Conservation (phyloP, 164 flowering plant genomes). For the Piper betle region DNA sequence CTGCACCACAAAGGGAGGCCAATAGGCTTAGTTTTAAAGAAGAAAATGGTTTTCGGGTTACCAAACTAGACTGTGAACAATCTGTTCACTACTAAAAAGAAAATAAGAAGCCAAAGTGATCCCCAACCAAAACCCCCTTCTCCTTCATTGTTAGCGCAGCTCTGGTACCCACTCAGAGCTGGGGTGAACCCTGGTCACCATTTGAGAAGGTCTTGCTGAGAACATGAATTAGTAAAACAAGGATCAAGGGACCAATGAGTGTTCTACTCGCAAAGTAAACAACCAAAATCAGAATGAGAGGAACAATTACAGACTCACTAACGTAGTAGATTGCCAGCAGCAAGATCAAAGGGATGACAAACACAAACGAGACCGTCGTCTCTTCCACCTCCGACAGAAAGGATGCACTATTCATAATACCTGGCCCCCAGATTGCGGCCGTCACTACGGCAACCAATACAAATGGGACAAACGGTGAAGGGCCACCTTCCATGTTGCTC, state of each 20-base stretch:
- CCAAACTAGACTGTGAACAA: constrained; percentile 2
- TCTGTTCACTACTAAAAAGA: constrained; percentile 1
- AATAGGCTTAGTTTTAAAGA: no score
- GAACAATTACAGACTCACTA: constrained; percentile 4
- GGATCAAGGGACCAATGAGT: constrained; percentile 10
- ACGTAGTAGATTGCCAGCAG: constrained; percentile 3
- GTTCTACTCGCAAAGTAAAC: constrained; percentile 2
- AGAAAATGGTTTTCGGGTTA: no score
- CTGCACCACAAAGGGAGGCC: no score
- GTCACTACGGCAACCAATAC: constrained; percentile 22
- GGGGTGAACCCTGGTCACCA: background rate
- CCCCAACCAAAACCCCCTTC: constrained; percentile 8
- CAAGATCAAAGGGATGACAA: constrained; percentile 7
- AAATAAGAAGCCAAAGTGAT: constrained; percentile 3
- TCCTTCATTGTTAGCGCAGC: background rate
- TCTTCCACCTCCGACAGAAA: constrained; percentile 9
- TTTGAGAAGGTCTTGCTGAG: constrained; percentile 14
- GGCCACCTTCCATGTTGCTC: constrained; percentile 19
- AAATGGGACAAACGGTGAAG: constrained; percentile 36
- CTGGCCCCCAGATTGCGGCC: constrained; percentile 15
- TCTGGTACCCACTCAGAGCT: background rate
- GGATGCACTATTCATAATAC: constrained; percentile 6
- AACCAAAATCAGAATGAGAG: constrained; percentile 1
- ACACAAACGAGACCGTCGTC: constrained; percentile 4
- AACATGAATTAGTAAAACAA: constrained; percentile 17